Conservation (phyloP, 31 red algal species). For the Asparagopsis taxiformis region DNA sequence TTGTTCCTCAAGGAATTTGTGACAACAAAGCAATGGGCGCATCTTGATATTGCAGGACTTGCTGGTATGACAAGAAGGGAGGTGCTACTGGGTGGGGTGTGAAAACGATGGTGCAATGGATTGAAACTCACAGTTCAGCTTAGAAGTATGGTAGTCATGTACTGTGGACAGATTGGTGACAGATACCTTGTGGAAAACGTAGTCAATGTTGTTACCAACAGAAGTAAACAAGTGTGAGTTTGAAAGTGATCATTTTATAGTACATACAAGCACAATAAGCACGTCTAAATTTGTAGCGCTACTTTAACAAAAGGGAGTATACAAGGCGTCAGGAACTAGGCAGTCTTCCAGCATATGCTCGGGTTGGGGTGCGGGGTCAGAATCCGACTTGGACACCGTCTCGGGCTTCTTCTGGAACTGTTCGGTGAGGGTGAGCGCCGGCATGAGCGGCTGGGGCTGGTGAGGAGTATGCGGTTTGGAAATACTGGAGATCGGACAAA, state of each 20-base stretch:
- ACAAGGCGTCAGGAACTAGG: not conserved
- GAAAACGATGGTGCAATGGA: constrained; percentile 76
- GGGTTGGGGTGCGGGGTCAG: not conserved
- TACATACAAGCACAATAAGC: not conserved
- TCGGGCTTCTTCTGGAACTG: not conserved
- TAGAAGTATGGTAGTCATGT: not conserved
- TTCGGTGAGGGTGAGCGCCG: constrained; percentile 25
- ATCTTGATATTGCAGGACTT: constrained; percentile 98
- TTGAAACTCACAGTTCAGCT: constrained; percentile 12
- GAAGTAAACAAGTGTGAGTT: not conserved
- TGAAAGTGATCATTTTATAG: not conserved
- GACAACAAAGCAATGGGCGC: constrained; percentile 79
- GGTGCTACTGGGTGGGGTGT: constrained; percentile 82
- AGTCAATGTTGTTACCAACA: not conserved
- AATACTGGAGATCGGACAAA: constrained; percentile 22
- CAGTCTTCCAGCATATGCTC: not conserved
- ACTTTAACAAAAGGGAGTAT: not conserved
- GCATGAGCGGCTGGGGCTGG: constrained; percentile 41
- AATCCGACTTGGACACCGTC: not conserved
- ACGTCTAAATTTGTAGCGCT: not conserved
- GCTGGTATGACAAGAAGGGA: constrained; percentile 74
- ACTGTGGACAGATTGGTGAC: too few relatives aligned
- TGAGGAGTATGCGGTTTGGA: constrained; percentile 39
- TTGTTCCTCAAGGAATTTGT: constrained; percentile 97
- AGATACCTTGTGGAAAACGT: not conserved